Evolutionary conservation across 176 grass and related monocot genomes (phyloP).

Genomic region (Bromus sterilis): DNA sequence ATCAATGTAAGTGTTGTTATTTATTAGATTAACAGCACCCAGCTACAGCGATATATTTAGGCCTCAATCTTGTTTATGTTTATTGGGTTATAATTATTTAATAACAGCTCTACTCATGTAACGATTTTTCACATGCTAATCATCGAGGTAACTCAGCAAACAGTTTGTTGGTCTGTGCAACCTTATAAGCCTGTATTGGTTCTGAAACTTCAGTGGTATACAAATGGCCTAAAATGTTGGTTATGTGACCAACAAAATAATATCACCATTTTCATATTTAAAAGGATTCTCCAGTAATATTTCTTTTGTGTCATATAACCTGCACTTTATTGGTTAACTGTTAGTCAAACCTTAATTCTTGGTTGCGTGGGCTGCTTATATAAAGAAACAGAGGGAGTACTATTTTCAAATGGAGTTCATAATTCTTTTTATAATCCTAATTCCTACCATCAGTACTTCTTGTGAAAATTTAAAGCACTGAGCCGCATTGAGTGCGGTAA

Average conservation of each 20-base stretch:
- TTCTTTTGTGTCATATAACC: neutral
- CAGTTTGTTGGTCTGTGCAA: neutral
- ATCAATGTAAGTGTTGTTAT: slow-evolving; percentile 55
- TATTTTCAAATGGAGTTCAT: neutral
- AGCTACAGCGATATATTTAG: neutral
- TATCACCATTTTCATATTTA: neutral
- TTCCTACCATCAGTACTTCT: neutral
- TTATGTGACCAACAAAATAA: neutral
- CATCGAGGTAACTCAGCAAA: neutral
- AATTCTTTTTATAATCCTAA: slow-evolving; percentile 4
- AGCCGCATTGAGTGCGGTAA: neutral
- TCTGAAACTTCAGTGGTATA: slow-evolving; percentile 12
- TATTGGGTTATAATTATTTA: neutral
- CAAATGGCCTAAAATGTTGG: neutral
- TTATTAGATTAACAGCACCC: slow-evolving; percentile 1
- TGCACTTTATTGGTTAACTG: neutral
- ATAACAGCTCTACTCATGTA: neutral
- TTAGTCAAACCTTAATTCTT: neutral
- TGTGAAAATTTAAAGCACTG: neutral
- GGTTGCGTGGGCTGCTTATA: neutral
- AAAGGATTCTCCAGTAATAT: neutral
- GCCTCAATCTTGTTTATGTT: neutral
- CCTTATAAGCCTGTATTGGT: neutral
- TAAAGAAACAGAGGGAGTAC: neutral
- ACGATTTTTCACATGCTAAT: neutral